Conservation (phyloP, 2,329 filamentous ascomycete species). For the Hypomyces perniciosus region DNA sequence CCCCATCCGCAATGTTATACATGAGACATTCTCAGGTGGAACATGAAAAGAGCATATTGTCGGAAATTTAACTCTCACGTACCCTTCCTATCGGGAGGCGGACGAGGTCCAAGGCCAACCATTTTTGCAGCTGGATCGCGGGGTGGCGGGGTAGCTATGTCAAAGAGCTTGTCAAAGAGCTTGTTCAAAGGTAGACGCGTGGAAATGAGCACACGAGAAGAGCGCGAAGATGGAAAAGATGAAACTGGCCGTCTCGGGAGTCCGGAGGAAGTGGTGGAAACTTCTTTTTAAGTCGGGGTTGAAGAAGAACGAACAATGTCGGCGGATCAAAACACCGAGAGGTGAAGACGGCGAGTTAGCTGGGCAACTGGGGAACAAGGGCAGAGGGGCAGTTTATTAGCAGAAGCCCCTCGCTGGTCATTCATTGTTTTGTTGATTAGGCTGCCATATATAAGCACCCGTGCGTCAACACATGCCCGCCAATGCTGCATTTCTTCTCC, state of each 20-base stretch:
- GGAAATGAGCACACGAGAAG: constrained; percentile 2
- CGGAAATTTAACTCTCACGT: constrained; percentile 31
- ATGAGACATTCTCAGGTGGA: background rate
- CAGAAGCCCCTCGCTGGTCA: too few species aligned
- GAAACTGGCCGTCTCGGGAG: background rate
- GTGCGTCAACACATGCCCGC: too few species aligned
- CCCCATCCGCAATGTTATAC: background rate
- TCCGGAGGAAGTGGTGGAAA: background rate
- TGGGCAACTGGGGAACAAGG: too few species aligned
- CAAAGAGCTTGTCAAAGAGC: background rate
- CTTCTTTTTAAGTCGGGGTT: background rate
- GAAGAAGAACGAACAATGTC: background rate
- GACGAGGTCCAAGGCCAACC: constrained; percentile 47
- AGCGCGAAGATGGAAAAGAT: background rate
- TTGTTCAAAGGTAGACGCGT: too few species aligned
- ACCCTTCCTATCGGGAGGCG: constrained; percentile 59
- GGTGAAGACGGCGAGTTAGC: too few species aligned
- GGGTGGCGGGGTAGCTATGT: constrained; percentile 32
- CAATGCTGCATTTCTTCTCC: too few species aligned
- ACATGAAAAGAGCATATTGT: background rate
- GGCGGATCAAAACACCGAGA: too few species aligned
- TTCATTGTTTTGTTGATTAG: too few species aligned
- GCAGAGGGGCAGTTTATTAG: too few species aligned
- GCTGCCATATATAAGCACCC: too few species aligned
- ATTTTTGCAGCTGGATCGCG: constrained; percentile 34